Base-by-base conservation (phyloP, 805 yeast genomes). In the Saturnispora halmiae region DNA sequence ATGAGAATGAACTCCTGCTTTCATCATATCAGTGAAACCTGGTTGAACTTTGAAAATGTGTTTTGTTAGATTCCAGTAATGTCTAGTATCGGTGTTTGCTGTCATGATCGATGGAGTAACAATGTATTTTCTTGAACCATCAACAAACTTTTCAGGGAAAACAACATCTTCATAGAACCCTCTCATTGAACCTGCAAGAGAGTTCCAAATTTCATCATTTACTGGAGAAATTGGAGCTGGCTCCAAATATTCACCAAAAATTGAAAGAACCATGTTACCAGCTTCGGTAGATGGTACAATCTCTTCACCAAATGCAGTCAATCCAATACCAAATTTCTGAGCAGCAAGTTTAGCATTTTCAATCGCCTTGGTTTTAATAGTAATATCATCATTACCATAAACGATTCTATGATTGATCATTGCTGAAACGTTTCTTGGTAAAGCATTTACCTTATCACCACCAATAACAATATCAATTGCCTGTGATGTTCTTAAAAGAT, bases 361-460 rank as follows among this genome's bases (percentile, higher is more conserved):
- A n/a, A 61, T 41, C 10, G 61, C 46, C 41, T 64, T 67, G 4
- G 53, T 48, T 13, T 54, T 51, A 1, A 66, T 56, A n/a, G 56
- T 49, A 2, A 50, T 48, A 11, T 63, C 61, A 59, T 62, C 28
- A 55, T 77, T 69, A 46, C 76, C 85, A 34, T 76, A 61, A 7
- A 60, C 34, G 34, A 59, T 66, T 52, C 94, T 67, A 52, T 80
- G 81, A 59, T 83, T 82, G 34, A 79, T 65, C 28, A 68, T 54
- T 31, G 77, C 64, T 21, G 60, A 56, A 3, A 73, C 73, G 16
- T 65, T 57, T 54, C 82, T 90, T 2, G 94, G 92, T 34, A 83
- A 61, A 1, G 92, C 86, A 53, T 83, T 83, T 19, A 78, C 67
- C 60, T 83, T 83, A 43, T 77, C 70, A 33, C 94, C 94, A 25